Evolutionary conservation across 495 filamentous ascomycete genomes (phyloP), one percentile per base, ranked within the genome.

Genomic region (Neurospora sp.): DNA sequence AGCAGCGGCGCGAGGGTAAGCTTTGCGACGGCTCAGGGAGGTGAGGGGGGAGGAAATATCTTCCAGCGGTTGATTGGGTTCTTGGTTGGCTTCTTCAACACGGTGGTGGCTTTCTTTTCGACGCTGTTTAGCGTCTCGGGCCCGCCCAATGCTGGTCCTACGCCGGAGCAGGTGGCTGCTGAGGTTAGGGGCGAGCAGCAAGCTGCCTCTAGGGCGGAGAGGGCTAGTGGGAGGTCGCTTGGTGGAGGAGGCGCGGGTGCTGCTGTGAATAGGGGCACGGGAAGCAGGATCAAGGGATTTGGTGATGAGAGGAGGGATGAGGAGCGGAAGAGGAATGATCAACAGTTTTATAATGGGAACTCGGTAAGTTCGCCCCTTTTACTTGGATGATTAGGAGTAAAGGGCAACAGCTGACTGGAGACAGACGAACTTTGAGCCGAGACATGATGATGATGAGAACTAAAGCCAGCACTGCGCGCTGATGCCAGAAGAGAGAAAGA

Each of bases 301-400:
- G 74, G 70, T n/a, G 18, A 31, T 37, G 46, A 71, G 69, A 73
- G 76, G 27, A 71, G 70, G 4, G 69, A 74, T 0, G 76, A 78
- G 42, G 48, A 74, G 83, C 69, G 81, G 79, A 68, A 86, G 85
- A 75, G 81, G 80, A 68, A 86, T 84, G 74, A 75, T 27, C 76
- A 90, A 72, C 89, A 94, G 76, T 88, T 94, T 44, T 97, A 97
- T 78, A 97, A 97, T 80, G 94, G 94, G 5, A 97, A 97, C 77
- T 91, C 93, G 79, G 92, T 94, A 84, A 73, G 90, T 80, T 4
- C 10, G 3, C 20, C n/a, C 5, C 14, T 39, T 65, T n/a, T 44
- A 39, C 7, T 35, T 35, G 11, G 2, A 5, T 27, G 27, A 6
- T 59, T 4, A 20, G 31, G 22, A 27, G 22, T 27, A 27, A 27